Evolutionary conservation across 176 grass and related monocot species (phyloP).

Genomic region (Miscanthus lutarioriparius): DNA sequence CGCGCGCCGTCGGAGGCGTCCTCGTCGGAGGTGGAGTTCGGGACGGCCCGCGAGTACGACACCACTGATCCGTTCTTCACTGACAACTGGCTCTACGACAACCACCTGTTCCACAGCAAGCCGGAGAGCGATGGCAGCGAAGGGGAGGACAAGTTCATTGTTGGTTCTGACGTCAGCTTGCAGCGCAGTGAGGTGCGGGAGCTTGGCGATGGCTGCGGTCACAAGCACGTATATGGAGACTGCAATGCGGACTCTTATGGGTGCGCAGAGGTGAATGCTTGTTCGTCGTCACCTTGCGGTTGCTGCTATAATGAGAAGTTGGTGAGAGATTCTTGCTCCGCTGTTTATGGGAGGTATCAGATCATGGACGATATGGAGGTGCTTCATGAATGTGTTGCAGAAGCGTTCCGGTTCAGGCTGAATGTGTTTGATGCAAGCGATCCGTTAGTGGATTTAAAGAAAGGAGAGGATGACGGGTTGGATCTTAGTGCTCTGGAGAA

Average conservation of each 20-base stretch:
- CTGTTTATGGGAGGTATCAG: constrained; percentile 81
- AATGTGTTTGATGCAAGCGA: constrained; percentile 26
- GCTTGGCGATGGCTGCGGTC: neutral
- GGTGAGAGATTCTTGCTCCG: constrained; percentile 40
- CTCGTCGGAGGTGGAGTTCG: constrained; percentile 73
- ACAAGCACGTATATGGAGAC: neutral
- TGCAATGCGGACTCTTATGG: constrained; percentile 7
- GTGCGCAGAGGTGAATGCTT: constrained; percentile 35
- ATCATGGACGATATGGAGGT: constrained; percentile 80
- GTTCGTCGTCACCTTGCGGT: constrained; percentile 44
- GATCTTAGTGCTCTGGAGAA: constrained; percentile 47
- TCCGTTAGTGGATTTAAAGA: constrained; percentile 38
- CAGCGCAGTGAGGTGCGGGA: constrained; percentile 9
- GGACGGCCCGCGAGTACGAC: constrained; percentile 76
- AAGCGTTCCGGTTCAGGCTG: constrained; percentile 38
- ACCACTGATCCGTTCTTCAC: constrained; percentile 57
- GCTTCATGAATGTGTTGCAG: constrained; percentile 63
- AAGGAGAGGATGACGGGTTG: constrained; percentile 10
- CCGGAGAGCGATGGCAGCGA: constrained; percentile 26
- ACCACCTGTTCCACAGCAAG: constrained; percentile 21
- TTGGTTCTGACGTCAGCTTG: constrained; percentile 30
- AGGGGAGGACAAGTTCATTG: constrained; percentile 79
- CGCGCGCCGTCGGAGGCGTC: constrained; percentile 62
- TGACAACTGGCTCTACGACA: constrained; percentile 60
- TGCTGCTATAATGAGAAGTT: constrained; percentile 48